Percentiles rank a stretch among this genome's conserved stretches.
These are phyloP conservation scores for Aspergillus carbonarius DNA, from an alignment of 2,329 filamentous ascomycete genomes.

Conservation along the genomic window DNA sequence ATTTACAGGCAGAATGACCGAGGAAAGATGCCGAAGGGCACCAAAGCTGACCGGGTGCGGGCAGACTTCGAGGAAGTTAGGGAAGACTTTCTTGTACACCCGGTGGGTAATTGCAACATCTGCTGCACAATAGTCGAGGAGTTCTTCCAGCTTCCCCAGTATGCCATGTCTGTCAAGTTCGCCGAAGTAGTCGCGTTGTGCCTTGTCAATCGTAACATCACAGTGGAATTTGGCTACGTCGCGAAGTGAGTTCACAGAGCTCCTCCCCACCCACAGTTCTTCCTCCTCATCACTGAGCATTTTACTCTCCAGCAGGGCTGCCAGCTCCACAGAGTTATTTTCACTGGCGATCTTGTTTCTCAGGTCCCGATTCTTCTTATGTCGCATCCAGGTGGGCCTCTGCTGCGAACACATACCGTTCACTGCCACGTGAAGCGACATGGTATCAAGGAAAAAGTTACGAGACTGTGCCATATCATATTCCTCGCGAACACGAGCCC, in stretches of 20 bases:
- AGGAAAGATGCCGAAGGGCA: constrained; percentile 85
- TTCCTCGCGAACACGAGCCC: constrained; percentile 83
- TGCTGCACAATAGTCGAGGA: constrained; percentile 91
- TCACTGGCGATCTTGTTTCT: constrained; percentile 75
- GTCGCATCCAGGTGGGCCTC: constrained; percentile 94
- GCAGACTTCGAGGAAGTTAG: constrained; percentile 82
- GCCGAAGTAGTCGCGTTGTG: constrained; percentile 80
- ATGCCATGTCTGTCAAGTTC: constrained; percentile 73
- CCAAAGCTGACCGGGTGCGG: constrained; percentile 98
- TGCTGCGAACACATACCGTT: constrained; percentile 99
- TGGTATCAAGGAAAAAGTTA: constrained; percentile 91
- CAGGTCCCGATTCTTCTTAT: constrained; percentile 84
- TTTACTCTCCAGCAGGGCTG: constrained; percentile 66
- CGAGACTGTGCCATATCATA: constrained; percentile 79
- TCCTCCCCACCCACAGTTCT: constrained; percentile 91
- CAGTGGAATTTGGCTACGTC: constrained; percentile 98
- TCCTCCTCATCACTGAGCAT: constrained; percentile 78
- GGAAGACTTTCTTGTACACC: constrained; percentile 92
- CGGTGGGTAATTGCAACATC: constrained; percentile 91
- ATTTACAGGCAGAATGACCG: constrained; percentile 88
- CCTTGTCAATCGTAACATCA: constrained; percentile 86
- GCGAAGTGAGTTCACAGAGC: constrained; percentile 89
- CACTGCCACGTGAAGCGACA: constrained; percentile 96
- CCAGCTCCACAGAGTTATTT: constrained; percentile 69
- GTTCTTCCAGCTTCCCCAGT: constrained; percentile 69